Evolutionary conservation across 306 rosid genomes (phyloP).

Genomic region (Cucurbita pepo): DNA sequence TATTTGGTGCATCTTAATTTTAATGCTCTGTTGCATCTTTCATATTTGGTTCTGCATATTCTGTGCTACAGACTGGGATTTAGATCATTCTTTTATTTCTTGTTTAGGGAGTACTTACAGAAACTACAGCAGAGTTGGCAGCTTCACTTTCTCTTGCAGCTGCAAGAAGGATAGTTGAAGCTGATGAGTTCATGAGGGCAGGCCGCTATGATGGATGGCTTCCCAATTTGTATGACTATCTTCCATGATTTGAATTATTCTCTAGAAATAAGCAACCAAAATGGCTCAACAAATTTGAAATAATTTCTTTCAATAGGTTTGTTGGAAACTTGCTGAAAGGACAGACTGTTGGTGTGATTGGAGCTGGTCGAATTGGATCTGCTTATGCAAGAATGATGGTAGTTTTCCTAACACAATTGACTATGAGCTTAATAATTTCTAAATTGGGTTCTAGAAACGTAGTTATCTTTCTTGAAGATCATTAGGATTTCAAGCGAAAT

Average conservation of each 20-base stretch:
- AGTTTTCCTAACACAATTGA: slow-evolving; percentile 1
- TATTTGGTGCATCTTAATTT: neutral
- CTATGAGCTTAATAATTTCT: neutral
- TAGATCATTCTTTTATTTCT: neutral
- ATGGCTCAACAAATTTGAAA: neutral
- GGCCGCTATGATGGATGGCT: slow-evolving; percentile 98
- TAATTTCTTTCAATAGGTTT: slow-evolving; percentile 28
- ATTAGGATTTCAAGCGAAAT: neutral
- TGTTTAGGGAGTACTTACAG: slow-evolving; percentile 90
- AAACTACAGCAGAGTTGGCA: slow-evolving; percentile 95
- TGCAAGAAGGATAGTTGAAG: slow-evolving; percentile 97
- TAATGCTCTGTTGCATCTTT: neutral
- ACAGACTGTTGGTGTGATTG: slow-evolving; percentile 96
- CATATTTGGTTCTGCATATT: neutral
- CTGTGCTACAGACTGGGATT: neutral
- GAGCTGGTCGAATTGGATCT: slow-evolving; percentile 98
- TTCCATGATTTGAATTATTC: neutral
- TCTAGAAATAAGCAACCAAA: neutral
- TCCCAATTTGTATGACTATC: slow-evolving; percentile 60
- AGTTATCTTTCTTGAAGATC: neutral
- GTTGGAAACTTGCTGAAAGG: slow-evolving; percentile 96
- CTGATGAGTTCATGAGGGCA: slow-evolving; percentile 96
- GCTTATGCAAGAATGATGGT: slow-evolving; percentile 99
- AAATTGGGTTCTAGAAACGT: neutral
- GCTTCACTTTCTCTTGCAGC: slow-evolving; percentile 86